Evolutionary conservation across 129 eudicot genomes (phyloP).

Genomic region (Helianthus tuberosus): DNA sequence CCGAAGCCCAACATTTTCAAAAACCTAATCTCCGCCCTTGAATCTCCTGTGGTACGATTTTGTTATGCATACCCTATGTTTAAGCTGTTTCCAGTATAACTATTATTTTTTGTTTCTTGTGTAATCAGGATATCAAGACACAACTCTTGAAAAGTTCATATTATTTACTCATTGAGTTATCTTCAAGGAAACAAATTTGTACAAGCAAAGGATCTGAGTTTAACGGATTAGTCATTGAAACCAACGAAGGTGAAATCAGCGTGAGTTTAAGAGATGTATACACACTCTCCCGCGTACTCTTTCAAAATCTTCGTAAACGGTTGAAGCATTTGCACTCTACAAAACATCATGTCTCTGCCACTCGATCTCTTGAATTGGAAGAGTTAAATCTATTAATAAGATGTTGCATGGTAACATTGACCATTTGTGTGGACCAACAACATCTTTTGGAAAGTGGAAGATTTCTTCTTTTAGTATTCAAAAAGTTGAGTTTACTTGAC

Average conservation of each 20-base stretch:
- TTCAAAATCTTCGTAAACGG: conserved; percentile 45
- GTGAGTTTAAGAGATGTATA: conserved; percentile 41
- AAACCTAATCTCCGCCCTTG: conserved; percentile 32
- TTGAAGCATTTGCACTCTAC: conserved; percentile 45
- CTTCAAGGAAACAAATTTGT: conserved; percentile 21
- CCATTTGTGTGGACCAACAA: conserved; percentile 35
- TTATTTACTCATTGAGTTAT: conserved; percentile 41
- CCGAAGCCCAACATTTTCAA: conserved; percentile 19
- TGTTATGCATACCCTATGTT: neutral
- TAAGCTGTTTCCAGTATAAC: conserved; percentile 8
- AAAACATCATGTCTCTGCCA: conserved; percentile 30
- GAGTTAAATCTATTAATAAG: conserved; percentile 54
- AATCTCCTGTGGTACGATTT: conserved; percentile 26
- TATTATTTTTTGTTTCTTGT: conserved; percentile 13
- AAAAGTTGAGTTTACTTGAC: conserved; percentile 44
- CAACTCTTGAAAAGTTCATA: conserved; percentile 54
- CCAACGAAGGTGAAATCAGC: conserved; percentile 41
- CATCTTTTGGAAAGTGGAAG: conserved; percentile 48
- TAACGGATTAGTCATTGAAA: conserved; percentile 29
- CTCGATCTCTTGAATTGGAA: conserved; percentile 40
- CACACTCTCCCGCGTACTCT: conserved; percentile 55
- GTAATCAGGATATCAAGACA: conserved; percentile 54
- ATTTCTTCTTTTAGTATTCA: conserved; percentile 41
- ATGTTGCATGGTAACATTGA: conserved; percentile 60
- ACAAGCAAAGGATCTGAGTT: conserved; percentile 28